phyloP scores from a whole-genome alignment of 768 basidiomycete species.

The Exsudoporus frostii region DNA sequence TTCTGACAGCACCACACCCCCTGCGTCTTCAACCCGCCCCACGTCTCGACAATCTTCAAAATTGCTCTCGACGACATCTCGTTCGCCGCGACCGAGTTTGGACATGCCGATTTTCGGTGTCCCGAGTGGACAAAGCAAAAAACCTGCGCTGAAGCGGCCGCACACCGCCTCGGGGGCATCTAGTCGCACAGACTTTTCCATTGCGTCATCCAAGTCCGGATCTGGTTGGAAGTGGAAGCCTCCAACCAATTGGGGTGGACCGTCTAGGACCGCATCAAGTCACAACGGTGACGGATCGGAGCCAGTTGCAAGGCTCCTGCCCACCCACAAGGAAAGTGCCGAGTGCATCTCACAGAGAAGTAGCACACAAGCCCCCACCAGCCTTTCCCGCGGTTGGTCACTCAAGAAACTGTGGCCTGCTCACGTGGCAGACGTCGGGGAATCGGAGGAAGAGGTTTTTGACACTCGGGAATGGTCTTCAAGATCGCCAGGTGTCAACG shows the following conservation, averaged over 20 bases:
- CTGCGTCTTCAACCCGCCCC: not conserved
- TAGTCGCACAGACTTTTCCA: not conserved
- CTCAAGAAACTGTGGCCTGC: not conserved
- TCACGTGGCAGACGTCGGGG: not conserved
- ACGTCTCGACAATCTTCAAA: not conserved
- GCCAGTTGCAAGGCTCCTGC: not conserved
- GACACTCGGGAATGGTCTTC: not conserved
- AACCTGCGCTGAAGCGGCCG: not conserved
- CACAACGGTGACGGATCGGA: not conserved
- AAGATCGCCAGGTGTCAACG: not conserved
- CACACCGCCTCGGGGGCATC: not conserved
- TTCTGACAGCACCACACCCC: not conserved
- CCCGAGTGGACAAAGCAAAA: not conserved
- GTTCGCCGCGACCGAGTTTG: not conserved
- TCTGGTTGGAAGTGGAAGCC: slow-evolving; percentile 17
- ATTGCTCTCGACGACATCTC: not conserved
- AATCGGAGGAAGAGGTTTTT: not conserved
- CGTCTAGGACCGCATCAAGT: not conserved
- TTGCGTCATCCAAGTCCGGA: not conserved
- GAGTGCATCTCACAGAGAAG: not conserved
- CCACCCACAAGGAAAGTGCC: not conserved
- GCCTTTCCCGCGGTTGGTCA: not conserved
- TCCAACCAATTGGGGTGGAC: slow-evolving; percentile 27
- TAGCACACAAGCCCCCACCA: not conserved
- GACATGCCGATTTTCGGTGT: not conserved